Percentiles rank a stretch among this genome's conserved stretches.
These are phyloP conservation scores for Botrytis deweyae DNA, from an alignment of 2,329 filamentous ascomycete genomes.

Conservation along the genomic window DNA sequence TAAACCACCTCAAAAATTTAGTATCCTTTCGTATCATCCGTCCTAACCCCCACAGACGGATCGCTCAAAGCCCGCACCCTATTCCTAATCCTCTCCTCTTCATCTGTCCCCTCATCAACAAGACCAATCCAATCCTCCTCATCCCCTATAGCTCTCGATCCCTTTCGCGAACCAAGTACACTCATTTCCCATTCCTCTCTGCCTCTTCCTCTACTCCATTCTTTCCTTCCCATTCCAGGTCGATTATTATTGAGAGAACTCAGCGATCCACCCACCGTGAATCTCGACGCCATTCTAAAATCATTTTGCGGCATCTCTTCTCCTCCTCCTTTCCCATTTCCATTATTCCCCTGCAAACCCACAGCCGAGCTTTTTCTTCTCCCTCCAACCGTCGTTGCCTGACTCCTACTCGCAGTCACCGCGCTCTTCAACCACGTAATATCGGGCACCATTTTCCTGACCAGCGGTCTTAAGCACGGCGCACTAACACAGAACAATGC, in stretches of 20 bases:
- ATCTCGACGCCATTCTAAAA: not conserved
- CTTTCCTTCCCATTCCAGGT: not conserved
- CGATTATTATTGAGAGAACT: not conserved
- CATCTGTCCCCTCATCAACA: not conserved
- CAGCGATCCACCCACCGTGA: not conserved
- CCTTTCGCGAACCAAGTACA: not conserved
- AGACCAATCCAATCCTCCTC: not conserved
- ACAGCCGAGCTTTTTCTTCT: not conserved
- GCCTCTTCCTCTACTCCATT: not conserved
- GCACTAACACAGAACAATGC: constrained; percentile 9
- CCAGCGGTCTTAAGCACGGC: not conserved
- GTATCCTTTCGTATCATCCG: not conserved
- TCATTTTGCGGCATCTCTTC: not conserved
- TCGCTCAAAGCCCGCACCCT: too few species aligned
- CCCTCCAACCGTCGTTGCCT: not conserved
- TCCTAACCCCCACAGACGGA: too few species aligned
- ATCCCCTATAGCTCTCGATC: not conserved
- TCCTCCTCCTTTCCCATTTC: not conserved
- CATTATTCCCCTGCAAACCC: not conserved
- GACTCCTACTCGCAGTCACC: not conserved
- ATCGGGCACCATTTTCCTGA: not conserved
- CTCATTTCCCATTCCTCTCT: constrained; percentile 7
- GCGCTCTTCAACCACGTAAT: not conserved
- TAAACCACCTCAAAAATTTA: not conserved
- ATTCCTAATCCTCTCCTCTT: not conserved